Percentiles rank a stretch among this genome's conserved stretches.
Conservation (phyloP, 1,284 basidiomycete genomes). For the Xerocomus amazonicus region DNA sequence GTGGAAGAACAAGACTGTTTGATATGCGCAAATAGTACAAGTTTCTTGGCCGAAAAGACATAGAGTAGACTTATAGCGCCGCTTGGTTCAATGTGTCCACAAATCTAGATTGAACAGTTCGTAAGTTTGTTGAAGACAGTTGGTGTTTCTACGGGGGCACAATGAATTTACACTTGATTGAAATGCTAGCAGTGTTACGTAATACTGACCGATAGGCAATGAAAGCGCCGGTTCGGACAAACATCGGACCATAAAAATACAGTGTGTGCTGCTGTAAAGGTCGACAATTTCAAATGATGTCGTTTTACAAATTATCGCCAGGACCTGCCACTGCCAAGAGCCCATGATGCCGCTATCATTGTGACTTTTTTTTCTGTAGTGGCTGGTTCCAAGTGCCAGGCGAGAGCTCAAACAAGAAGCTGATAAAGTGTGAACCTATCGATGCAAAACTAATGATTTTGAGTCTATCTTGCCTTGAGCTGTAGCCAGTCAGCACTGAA, state of each 20-base stretch:
- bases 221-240: no score
- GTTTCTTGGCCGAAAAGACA: constrained; percentile 58
- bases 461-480: constrained; percentile 79
- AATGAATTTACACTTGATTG: no score
- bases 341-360: constrained; percentile 69
- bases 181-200: no score
- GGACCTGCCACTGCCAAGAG: no score
- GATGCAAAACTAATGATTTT: constrained; percentile 86
- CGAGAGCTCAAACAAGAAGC: constrained; percentile 74
- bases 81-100: no score
- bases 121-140: no score
- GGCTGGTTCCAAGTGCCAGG: constrained; percentile 78
- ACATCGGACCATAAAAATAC: no score
- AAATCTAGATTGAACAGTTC: no score
- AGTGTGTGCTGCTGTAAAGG: no score
- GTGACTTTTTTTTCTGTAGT: constrained; percentile 70
- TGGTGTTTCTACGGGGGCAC: no score
- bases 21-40: constrained; percentile 71
- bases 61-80: constrained; percentile 15
- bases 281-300: no score
- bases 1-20: constrained; percentile 56
- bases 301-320: constrained; percentile 38
- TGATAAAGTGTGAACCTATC: constrained; percentile 45
- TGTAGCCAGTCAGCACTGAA: constrained; percentile 33
- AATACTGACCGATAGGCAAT: no score